Conservation (phyloP, 225 moss, liverwort and hornwort genomes). For the Physcomitrium patens region DNA sequence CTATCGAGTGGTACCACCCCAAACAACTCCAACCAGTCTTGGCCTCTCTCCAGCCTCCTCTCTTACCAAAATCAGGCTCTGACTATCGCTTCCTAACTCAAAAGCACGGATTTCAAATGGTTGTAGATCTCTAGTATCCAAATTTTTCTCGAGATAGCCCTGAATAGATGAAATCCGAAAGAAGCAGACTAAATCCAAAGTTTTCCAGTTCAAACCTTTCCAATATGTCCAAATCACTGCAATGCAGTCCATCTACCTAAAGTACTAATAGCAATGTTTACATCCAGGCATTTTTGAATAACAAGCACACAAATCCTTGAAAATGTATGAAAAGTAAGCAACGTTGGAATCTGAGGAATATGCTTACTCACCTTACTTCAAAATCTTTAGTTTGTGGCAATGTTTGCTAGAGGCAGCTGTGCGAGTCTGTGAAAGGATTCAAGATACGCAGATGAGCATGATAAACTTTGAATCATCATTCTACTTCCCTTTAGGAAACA, state of each 20-base stretch:
- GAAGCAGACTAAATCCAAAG: slow-evolving; percentile 65
- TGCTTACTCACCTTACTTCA: too few species aligned
- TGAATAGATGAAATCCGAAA: slow-evolving; percentile 73
- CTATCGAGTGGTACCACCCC: slow-evolving; percentile 60
- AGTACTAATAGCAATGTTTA: neutral
- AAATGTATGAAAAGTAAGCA: too few species aligned
- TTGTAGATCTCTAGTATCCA: slow-evolving; percentile 57
- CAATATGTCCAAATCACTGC: slow-evolving; percentile 51
- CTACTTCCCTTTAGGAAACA: too few species aligned
- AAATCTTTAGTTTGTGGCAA: too few species aligned
- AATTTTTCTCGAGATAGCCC: slow-evolving; percentile 47
- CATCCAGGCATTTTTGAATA: slow-evolving; percentile 22
- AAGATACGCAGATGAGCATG: too few species aligned
- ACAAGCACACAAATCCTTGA: too few species aligned
- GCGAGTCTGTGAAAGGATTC: too few species aligned
- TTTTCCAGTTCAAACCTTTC: slow-evolving; percentile 66
- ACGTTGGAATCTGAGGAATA: too few species aligned
- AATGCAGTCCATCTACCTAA: slow-evolving; percentile 19
- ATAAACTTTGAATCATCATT: too few species aligned
- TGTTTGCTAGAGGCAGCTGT: too few species aligned
- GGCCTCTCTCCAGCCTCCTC: slow-evolving; percentile 41
- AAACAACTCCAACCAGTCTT: slow-evolving; percentile 58
- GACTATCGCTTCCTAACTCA: slow-evolving; percentile 55
- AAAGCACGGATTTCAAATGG: slow-evolving; percentile 61
- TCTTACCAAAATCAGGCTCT: slow-evolving; percentile 44